These are phyloP conservation scores for Cafeteria roenbergensis DNA, from an alignment of 108 stramenopile genomes.

Conservation along the genomic window DNA sequence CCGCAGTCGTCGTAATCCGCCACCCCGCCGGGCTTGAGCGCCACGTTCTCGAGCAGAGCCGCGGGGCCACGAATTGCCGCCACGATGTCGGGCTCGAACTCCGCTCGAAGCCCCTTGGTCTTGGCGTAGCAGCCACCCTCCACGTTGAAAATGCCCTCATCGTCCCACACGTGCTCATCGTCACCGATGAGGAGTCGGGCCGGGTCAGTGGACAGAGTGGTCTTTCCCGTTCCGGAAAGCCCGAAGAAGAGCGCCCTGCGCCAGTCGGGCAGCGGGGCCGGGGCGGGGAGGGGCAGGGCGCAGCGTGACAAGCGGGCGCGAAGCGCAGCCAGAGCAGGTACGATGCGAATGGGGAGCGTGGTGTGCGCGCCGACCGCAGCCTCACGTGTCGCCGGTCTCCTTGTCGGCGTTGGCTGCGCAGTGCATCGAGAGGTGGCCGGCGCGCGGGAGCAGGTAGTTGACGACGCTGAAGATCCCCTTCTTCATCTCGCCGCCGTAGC, in stretches of 20 bases:
- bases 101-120: constrained; percentile 77
- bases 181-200: constrained; percentile 82
- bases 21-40: constrained; percentile 41
- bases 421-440: constrained; percentile 81
- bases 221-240: constrained; percentile 83
- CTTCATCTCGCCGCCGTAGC: constrained; percentile 94
- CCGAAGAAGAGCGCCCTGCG: constrained; percentile 91
- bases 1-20: constrained; percentile 74
- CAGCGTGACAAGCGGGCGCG: no score
- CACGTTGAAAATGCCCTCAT: constrained; percentile 90
- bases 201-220: constrained; percentile 85
- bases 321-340: no score
- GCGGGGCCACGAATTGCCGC: constrained; percentile 72
- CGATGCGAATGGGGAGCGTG: no score
- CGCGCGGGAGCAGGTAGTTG: constrained; percentile 89
- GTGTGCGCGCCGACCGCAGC: no score
- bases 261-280: no score
- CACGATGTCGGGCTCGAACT: constrained; percentile 92
- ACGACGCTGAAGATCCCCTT: constrained; percentile 96
- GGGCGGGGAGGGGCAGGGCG: no score
- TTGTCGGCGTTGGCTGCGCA: constrained; percentile 88
- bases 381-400: constrained; percentile 60
- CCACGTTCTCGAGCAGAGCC: constrained; percentile 84
- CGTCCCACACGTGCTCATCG: constrained; percentile 92
- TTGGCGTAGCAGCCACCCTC: constrained; percentile 98